phyloP scores from a whole-genome alignment of 768 basidiomycete genomes.

The Lactarius deliciosus region DNA sequence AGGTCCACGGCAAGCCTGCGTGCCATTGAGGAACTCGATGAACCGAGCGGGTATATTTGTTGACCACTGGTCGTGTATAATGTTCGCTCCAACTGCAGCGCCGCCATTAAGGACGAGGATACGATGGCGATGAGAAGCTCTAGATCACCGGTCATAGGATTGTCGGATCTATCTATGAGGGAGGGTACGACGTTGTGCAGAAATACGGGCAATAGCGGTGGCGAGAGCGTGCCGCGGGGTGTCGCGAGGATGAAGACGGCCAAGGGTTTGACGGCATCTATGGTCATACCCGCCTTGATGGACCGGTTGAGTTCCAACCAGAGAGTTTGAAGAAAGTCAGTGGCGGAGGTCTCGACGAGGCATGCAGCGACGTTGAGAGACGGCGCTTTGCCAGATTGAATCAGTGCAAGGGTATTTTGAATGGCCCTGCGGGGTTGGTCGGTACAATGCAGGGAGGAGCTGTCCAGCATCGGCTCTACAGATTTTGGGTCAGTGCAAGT shows the following conservation, averaged over 20 bases:
- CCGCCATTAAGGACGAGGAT: constrained; percentile 62
- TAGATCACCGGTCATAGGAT: constrained; percentile 47
- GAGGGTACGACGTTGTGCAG: constrained; percentile 64
- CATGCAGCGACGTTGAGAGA: constrained; percentile 66
- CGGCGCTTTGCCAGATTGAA: constrained; percentile 62
- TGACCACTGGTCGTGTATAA: constrained; percentile 54
- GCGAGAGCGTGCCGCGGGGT: constrained; percentile 51
- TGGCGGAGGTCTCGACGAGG: constrained; percentile 55
- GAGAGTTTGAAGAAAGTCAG: constrained; percentile 61
- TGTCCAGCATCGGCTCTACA: constrained; percentile 1
- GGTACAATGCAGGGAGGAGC: constrained; percentile 39
- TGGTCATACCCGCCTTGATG: constrained; percentile 52
- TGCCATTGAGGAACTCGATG: constrained; percentile 62
- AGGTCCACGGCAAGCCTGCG: constrained; percentile 65
- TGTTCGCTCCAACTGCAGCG: constrained; percentile 71
- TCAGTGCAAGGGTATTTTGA: constrained; percentile 54
- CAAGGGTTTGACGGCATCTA: constrained; percentile 62
- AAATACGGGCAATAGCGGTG: constrained; percentile 74
- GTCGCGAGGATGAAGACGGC: constrained; percentile 67
- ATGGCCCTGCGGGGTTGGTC: constrained; percentile 59
- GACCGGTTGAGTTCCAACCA: constrained; percentile 63
- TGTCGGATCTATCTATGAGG: constrained; percentile 57
- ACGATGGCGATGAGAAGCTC: constrained; percentile 68
- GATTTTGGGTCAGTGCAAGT: constrained; percentile 4
- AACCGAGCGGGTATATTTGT: constrained; percentile 53